Evolutionary conservation across 371 early-diverging fungal species (phyloP).

Genomic region (Dichotomocladium elegans): DNA sequence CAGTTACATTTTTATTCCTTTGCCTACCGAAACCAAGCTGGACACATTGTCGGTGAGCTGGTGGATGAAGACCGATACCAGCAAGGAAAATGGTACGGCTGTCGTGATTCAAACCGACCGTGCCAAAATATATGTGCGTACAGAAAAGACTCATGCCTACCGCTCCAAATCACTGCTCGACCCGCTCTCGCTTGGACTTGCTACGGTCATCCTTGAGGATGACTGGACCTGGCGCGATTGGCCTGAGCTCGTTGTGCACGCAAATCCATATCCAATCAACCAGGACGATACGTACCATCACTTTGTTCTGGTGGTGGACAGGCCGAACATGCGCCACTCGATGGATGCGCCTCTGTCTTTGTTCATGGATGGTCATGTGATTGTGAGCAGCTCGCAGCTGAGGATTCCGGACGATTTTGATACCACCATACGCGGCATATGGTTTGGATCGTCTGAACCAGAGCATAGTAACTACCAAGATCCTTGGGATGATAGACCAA

Average conservation of each 20-base stretch:
- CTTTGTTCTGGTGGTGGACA: constrained; percentile 28
- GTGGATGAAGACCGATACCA: constrained; percentile 38
- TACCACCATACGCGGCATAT: constrained; percentile 29
- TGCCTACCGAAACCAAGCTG: constrained; percentile 25
- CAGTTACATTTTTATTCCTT: constrained; percentile 31
- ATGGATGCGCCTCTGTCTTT: constrained; percentile 19
- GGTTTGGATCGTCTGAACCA: constrained; percentile 48
- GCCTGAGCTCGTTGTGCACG: constrained; percentile 10
- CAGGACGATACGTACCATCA: constrained; percentile 32
- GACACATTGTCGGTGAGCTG: constrained; percentile 36
- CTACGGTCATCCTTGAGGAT: constrained; percentile 18
- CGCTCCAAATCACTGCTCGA: neutral
- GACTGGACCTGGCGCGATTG: constrained; percentile 20
- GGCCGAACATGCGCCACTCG: neutral
- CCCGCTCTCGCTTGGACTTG: constrained; percentile 18
- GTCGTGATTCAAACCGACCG: constrained; percentile 38
- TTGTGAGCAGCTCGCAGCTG: constrained; percentile 26
- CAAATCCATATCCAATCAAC: constrained; percentile 25
- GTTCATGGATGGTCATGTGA: constrained; percentile 41
- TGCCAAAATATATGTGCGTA: constrained; percentile 31
- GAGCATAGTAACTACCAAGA: constrained; percentile 36
- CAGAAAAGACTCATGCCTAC: constrained; percentile 8
- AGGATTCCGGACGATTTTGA: constrained; percentile 12
- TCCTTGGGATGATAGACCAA: constrained; percentile 35
- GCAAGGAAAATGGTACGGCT: constrained; percentile 23